Percentiles rank a stretch among this genome's conserved stretches.
phyloP scores from a whole-genome alignment of 148 eudicot species.

The Suaeda aralocaspica region DNA sequence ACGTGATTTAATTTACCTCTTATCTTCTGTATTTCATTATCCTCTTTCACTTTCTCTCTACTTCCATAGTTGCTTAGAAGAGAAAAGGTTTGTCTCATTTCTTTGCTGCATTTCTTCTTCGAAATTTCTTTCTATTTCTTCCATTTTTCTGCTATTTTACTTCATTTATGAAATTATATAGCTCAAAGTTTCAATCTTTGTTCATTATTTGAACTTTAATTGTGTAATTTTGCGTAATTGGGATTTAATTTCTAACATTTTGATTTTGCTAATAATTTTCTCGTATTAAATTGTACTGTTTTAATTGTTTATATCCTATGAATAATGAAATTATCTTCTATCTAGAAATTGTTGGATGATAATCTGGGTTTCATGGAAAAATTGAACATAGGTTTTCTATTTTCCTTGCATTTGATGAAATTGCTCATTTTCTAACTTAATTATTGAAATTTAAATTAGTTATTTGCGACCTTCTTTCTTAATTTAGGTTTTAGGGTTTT shows the following conservation, averaged over 20 bases:
- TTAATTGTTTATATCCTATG: too few relatives aligned
- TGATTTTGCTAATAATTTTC: too few relatives aligned
- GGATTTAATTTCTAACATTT: too few relatives aligned
- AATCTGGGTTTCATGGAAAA: not conserved
- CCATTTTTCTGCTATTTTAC: too few relatives aligned
- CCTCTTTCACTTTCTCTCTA: not conserved
- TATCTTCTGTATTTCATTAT: constrained; percentile 12
- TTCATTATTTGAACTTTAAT: too few relatives aligned
- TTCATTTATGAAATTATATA: too few relatives aligned
- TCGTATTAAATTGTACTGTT: too few relatives aligned
- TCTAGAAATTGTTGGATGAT: not conserved
- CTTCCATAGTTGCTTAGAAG: not conserved
- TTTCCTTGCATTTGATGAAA: not conserved
- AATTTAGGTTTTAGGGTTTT: too few relatives aligned
- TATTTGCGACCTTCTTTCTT: not conserved
- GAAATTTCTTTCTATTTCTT: not conserved
- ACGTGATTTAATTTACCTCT: constrained; percentile 12
- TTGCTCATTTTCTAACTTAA: not conserved
- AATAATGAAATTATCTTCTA: too few relatives aligned
- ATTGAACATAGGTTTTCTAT: not conserved
- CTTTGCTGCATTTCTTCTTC: constrained; percentile 6
- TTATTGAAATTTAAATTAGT: not conserved
- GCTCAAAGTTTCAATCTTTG: too few relatives aligned
- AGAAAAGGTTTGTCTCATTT: constrained; percentile 14
- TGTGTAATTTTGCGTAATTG: too few relatives aligned